phyloP scores from a whole-genome alignment of 2,329 filamentous ascomycete genomes.

The Mariannaea sp. region DNA sequence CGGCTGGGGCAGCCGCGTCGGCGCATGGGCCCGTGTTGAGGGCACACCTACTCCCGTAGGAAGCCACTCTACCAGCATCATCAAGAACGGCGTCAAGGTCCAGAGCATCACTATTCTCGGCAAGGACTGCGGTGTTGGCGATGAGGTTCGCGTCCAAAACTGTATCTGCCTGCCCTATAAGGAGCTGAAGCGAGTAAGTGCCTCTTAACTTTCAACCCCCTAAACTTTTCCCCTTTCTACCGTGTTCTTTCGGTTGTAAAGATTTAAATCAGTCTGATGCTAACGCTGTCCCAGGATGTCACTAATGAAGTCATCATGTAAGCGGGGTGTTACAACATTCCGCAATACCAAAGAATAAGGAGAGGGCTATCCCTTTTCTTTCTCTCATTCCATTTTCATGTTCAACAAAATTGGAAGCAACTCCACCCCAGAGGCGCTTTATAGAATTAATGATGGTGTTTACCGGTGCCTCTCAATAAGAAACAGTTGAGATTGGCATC shows the following conservation, averaged over 20 bases:
- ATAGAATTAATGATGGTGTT: constrained; percentile 17
- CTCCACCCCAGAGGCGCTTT: constrained; percentile 15
- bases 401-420: constrained; percentile 5
- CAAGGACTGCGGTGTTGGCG: constrained; percentile 92
- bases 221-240: too few relatives aligned
- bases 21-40: constrained; percentile 97
- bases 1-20: constrained; percentile 93
- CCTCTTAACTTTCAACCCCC: neutral
- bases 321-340: constrained; percentile 1
- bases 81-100: constrained; percentile 98
- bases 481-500: neutral
- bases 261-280: too few relatives aligned
- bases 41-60: constrained; percentile 86
- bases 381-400: too few relatives aligned
- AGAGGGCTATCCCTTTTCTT: constrained; percentile 18
- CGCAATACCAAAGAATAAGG: constrained; percentile 8
- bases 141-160: constrained; percentile 96
- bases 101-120: constrained; percentile 97
- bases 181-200: constrained; percentile 89
- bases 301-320: constrained; percentile 92
- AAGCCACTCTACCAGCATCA: constrained; percentile 90
- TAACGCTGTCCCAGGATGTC: constrained; percentile 68
- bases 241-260: too few relatives aligned
- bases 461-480: neutral
- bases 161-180: constrained; percentile 98